These are phyloP conservation scores for Brasenia schreberi DNA, from an alignment of 164 flowering plant genomes.

Conservation along the genomic window DNA sequence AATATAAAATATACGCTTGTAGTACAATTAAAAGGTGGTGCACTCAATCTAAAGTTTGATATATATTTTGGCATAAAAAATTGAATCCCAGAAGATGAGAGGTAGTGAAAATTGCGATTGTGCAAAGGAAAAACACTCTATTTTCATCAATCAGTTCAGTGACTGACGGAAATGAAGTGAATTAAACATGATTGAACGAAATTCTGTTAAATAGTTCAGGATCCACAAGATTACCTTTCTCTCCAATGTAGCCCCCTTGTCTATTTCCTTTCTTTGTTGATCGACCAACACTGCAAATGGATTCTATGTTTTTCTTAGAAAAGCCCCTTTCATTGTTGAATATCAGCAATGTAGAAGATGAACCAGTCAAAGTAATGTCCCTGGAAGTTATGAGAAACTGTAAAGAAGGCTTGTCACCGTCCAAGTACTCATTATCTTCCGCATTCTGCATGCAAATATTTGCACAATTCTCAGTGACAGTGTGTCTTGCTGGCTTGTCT, in stretches of 20 bases:
- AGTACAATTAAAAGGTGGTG: too few relatives aligned
- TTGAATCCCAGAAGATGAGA: too few relatives aligned
- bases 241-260: conserved; percentile 52
- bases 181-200: too few relatives aligned
- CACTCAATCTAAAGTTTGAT: too few relatives aligned
- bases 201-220: background rate
- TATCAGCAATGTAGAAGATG: conserved; percentile 40
- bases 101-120: too few relatives aligned
- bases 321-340: conserved; percentile 65
- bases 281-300: conserved; percentile 51
- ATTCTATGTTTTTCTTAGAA: conserved; percentile 39
- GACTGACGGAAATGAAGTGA: too few relatives aligned
- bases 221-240: conserved; percentile 34
- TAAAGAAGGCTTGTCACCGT: conserved; percentile 42
- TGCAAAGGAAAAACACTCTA: too few relatives aligned
- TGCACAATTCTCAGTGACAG: too few relatives aligned
- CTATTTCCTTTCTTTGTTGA: conserved; percentile 57
- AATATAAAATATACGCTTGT: too few relatives aligned
- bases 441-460: conserved; percentile 33
- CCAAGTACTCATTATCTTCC: conserved; percentile 51
- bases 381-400: conserved; percentile 46
- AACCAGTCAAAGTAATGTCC: conserved; percentile 59
- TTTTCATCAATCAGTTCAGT: too few relatives aligned
- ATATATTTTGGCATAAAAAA: too few relatives aligned
- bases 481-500: too few relatives aligned